Evolutionary conservation across 805 yeast species (phyloP), one percentile per base, ranked within the genome.

Genomic region (Candida suzukii): DNA sequence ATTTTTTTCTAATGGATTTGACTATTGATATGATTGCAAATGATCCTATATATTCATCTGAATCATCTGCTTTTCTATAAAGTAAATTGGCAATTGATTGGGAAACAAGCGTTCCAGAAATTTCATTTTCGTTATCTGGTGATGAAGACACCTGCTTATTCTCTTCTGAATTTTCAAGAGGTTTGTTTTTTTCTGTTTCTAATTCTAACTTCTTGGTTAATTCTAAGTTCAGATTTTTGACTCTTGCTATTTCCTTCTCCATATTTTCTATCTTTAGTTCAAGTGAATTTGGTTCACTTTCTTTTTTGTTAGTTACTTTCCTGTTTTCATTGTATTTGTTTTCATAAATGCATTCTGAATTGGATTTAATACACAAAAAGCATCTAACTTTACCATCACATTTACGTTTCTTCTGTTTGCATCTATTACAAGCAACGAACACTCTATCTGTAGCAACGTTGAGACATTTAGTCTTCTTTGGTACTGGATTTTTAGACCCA

Each of bases 21-120:
- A 51, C 53, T 13, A 49, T 51, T 10, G 56, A 48, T 9, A 51
- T 51, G 14, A 51, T 46, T 4, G 56, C 56, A 36, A 50, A 50
- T 8, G 51, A 42, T 13, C 56, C 56, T n/a, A 51, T 48, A 30
- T 50, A 51, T 20, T 49, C 56, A 28, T 46, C 50, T 22, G 44
- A 39, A 35, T 49, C 52, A 13, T 36, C 19, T 14, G 42, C 24
- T n/a, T 38, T 43, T 9, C 48, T 40, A 19, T 40, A 39, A 6
- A 49, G 38, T 17, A 49, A 40, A 20, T 46, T 47, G 12, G 52
- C 45, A 13, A 49, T 41, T 2, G 52, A 40, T 4, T 25, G 19
- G 4, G 41, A 22, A 17, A 46, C 37, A 1, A 28, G 18, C 19
- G 37, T 19, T 27, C 39, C 43, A 14, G 46, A 37, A 16, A 32